Percentiles rank a stretch among this genome's conserved stretches.
Conservation (phyloP, 257 asterid genomes). For the Agastache rugosa region DNA sequence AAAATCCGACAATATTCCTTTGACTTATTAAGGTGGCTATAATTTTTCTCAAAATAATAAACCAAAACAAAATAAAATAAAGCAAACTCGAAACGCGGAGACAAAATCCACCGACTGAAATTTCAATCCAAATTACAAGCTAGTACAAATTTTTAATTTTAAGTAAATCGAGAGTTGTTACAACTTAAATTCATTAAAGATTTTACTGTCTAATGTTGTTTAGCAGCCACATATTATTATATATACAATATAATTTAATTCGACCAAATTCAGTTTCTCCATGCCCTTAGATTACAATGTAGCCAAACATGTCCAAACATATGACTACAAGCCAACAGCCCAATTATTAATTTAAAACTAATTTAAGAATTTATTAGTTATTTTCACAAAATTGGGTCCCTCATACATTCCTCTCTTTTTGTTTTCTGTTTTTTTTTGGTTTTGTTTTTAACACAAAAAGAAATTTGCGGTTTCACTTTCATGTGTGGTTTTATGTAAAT, state of each 20-base stretch:
- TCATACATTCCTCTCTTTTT: not conserved
- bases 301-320: conserved; percentile 8
- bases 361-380: not conserved
- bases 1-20: conserved; percentile 12
- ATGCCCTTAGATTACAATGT: not conserved
- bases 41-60: not conserved
- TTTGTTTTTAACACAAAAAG: not conserved
- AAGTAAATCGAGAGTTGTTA: not conserved
- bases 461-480: not conserved
- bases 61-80: not conserved
- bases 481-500: not conserved
- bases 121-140: not conserved
- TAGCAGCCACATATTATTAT: not conserved
- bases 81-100: not conserved
- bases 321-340: not conserved
- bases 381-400: not conserved
- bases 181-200: not conserved
- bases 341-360: not conserved
- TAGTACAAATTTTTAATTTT: not conserved
- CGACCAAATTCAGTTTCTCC: conserved; percentile 1
- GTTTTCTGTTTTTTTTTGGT: not conserved
- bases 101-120: not conserved
- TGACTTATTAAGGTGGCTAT: not conserved
- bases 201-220: not conserved
- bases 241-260: not conserved